Base-by-base conservation (phyloP, 2,329 filamentous ascomycete genomes). In the Chaetothyriales sp. region DNA sequence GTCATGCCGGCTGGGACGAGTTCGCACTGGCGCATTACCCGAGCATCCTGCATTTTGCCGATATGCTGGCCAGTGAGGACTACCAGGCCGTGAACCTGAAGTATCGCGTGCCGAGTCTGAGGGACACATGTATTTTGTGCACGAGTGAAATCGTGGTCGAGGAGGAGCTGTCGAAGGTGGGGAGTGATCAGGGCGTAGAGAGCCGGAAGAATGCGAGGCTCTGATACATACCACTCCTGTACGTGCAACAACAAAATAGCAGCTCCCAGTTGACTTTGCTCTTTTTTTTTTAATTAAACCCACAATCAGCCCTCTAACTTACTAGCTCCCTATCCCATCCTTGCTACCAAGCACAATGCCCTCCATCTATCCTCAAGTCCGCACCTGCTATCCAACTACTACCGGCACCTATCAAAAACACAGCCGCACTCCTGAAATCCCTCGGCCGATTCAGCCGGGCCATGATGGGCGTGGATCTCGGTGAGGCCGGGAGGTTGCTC, bases 1-100 rank as follows among this genome's bases (percentile, higher is more conserved):
- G n/a, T 7, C 18, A 18, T 5, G 66, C 64, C 10, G 66, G 66
- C 49, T 83, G 80, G 80, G 76, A 83, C 62, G 80, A 83, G 65
- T 72, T 83, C 55, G 79, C 80, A 0, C 68, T 83, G 44, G 80
- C 80, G 51, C 79, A 82, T 66, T 83, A 83, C 64, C 79, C 80
- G 2, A 79, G 73, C 48, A 75, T 82, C 37, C 56, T 64, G 55
- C 78, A 83, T 63, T 83, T 83, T 60, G 75, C 75, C 44, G 77
- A 80, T 61, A 82, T 81, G 78, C 61, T 80, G 44, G 71, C 68
- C 1, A 73, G 73, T 44, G 68, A 72, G 58, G 77, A 80, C 59
- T 81, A 81, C 63, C 77, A 81, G 66, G 70, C 65, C 43, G 76
- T 78, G 5, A 82, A 82, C 64, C 66, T 72, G 49, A 72, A 66